phyloP scores from a whole-genome alignment of 768 basidiomycete genomes.

The Hemileccinum impolitum region DNA sequence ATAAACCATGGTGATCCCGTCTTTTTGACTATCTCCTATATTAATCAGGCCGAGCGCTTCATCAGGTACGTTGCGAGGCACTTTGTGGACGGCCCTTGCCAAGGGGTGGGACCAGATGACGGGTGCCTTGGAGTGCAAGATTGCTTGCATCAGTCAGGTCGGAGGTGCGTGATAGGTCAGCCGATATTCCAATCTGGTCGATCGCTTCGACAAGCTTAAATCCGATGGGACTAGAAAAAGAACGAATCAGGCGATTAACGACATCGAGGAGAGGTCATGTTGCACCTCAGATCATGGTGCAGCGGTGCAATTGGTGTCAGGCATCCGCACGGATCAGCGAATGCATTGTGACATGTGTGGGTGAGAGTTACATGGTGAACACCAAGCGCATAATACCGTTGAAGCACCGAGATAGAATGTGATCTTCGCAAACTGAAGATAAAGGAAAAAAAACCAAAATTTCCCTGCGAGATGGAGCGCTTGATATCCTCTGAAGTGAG shows the following conservation, averaged over 20 bases:
- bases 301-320: slow-evolving; percentile 49
- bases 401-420: slow-evolving; percentile 75
- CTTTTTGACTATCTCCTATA: slow-evolving; percentile 56
- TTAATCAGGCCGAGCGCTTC: slow-evolving; percentile 69
- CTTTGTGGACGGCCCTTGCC: slow-evolving; percentile 74
- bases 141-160: slow-evolving; percentile 77
- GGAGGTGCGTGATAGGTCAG: slow-evolving; percentile 93
- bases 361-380: slow-evolving; percentile 95
- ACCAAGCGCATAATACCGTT: slow-evolving; percentile 80
- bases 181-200: slow-evolving; percentile 90
- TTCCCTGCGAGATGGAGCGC: slow-evolving; percentile 59
- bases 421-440: neutral
- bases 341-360: slow-evolving; percentile 87
- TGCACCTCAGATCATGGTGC: slow-evolving; percentile 66
- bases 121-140: slow-evolving; percentile 69
- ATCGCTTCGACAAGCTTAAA: slow-evolving; percentile 77
- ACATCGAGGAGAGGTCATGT: neutral
- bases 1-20: slow-evolving; percentile 82
- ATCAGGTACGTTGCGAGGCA: slow-evolving; percentile 83
- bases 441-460: slow-evolving; percentile 42
- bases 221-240: slow-evolving; percentile 57
- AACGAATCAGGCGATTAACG: neutral
- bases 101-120: slow-evolving; percentile 96
- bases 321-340: slow-evolving; percentile 79
- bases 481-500: slow-evolving; percentile 52